phyloP scores from a whole-genome alignment of 2,329 filamentous ascomycete genomes.

The Hansfordia pulvinata region DNA sequence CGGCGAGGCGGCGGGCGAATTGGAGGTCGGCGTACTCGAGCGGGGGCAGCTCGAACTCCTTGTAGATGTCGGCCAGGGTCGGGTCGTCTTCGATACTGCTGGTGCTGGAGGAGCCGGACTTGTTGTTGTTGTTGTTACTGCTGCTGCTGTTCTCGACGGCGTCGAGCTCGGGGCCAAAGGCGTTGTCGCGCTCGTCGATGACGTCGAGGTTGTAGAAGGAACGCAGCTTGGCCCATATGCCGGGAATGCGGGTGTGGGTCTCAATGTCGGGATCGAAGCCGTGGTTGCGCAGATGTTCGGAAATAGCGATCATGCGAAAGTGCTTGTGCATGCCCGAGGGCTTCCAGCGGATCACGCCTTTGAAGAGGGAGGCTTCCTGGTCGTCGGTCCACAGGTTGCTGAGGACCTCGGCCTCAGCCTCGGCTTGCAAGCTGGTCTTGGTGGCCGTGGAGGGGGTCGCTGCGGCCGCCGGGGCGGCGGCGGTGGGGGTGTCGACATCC shows the following conservation, averaged over 20 bases:
- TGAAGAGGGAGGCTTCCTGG: slow-evolving; percentile 84
- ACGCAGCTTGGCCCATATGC: slow-evolving; percentile 81
- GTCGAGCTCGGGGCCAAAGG: slow-evolving; percentile 38
- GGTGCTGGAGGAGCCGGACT: too few relatives aligned
- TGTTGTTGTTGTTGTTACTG: too few relatives aligned
- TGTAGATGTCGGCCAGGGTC: too few relatives aligned
- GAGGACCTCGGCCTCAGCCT: slow-evolving; percentile 23
- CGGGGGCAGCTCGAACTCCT: slow-evolving; percentile 50
- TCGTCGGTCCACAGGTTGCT: slow-evolving; percentile 88
- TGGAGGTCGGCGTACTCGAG: slow-evolving; percentile 31
- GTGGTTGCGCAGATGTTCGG: slow-evolving; percentile 65
- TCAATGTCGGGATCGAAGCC: slow-evolving; percentile 59
- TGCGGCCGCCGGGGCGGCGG: slow-evolving; percentile 28
- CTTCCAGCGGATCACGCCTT: slow-evolving; percentile 87
- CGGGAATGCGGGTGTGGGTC: slow-evolving; percentile 74
- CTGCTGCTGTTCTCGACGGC: slow-evolving; percentile 42
- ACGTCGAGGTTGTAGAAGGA: slow-evolving; percentile 75
- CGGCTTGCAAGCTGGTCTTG: slow-evolving; percentile 8
- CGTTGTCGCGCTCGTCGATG: slow-evolving; percentile 72
- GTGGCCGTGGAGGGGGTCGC: slow-evolving; percentile 28
- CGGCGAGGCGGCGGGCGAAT: slow-evolving; percentile 27
- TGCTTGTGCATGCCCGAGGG: slow-evolving; percentile 95
- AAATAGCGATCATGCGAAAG: slow-evolving; percentile 81
- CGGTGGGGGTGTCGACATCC: slow-evolving; percentile 35
- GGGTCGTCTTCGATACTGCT: too few relatives aligned